Base-by-base conservation (phyloP, 768 basidiomycete genomes). In the Saitozyma podzolica region DNA sequence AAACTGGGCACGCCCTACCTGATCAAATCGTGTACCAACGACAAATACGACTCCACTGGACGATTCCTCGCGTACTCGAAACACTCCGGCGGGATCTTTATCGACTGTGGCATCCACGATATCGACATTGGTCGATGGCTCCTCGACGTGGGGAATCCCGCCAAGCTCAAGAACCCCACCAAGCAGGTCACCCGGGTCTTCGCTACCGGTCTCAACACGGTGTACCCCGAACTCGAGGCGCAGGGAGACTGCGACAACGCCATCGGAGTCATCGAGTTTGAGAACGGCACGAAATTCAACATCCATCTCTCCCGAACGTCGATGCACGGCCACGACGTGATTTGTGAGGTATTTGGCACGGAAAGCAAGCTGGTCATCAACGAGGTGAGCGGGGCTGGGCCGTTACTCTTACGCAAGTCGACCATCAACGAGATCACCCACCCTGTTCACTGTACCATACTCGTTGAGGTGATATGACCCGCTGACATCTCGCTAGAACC, bases 61-160 rank as follows among this genome's bases (percentile, higher is more conserved):
- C 52, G 52, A 50, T 61, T 65, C 40, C 50, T 65, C 20, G 53
- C 55, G 6, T 66, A 50, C 50, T 56, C 64, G 14, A 39, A 51
- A 20, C 40, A 61, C 16, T 58, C 56, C 2, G 64, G 64, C 8
- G 64, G 64, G 29, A 62, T 66, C 40, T 43, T 48, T 1, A 43
- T 66, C 9, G 64, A 66, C 41, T 54, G 55, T 19, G 64, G 64
- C 9, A 55, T 66, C 20, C 61, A 66, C 56, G 64, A 66, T 20
- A 65, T 68, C 42, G 70, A 71, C 40, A 41, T 62, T 13, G 59
- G 64, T 8, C 51, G 69, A 39, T 71, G 69, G 67, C 54, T 61
- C 20, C 61, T 63, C 11, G 42, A 50, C 13, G 50, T 63, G 40
- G 52, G 57, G 20, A 40, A 37, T 40, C 39, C 20, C 13, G 20